phyloP scores from a whole-genome alignment of 1,139 yeast species.

The Candida neerlandica region DNA sequence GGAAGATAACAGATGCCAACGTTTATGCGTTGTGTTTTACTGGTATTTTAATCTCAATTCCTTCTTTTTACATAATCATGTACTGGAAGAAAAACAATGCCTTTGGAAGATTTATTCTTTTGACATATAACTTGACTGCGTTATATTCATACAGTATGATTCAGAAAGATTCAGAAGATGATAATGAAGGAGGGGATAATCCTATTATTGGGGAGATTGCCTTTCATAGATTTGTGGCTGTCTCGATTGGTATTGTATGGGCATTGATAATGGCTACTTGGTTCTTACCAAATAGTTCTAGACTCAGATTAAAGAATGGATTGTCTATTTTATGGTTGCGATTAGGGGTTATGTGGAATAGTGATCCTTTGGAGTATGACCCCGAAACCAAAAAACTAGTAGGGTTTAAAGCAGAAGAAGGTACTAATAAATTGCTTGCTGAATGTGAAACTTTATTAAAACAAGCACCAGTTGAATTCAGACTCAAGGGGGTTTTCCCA shows the following conservation, averaged over 20 bases:
- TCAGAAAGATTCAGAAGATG: constrained; percentile 62
- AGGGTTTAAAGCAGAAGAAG: constrained; percentile 57
- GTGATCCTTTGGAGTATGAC: constrained; percentile 45
- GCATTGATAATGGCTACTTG: constrained; percentile 67
- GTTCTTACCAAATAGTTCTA: constrained; percentile 75
- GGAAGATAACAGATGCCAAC: constrained; percentile 63
- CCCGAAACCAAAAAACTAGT: constrained; percentile 30
- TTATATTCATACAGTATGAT: constrained; percentile 74
- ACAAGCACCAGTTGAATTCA: constrained; percentile 76
- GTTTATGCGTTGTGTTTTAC: constrained; percentile 53
- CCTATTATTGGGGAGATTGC: constrained; percentile 80
- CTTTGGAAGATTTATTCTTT: constrained; percentile 70
- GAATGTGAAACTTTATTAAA: constrained; percentile 63
- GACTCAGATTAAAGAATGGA: constrained; percentile 65
- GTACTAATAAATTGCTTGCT: constrained; percentile 57
- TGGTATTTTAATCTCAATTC: constrained; percentile 63
- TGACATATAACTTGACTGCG: constrained; percentile 80
- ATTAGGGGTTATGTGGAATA: constrained; percentile 81
- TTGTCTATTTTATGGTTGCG: constrained; percentile 73
- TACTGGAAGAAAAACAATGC: constrained; percentile 67
- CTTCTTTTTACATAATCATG: constrained; percentile 70
- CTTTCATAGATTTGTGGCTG: constrained; percentile 73
- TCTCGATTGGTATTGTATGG: constrained; percentile 74
- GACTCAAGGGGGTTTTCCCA: constrained; percentile 78
- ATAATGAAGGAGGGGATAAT: constrained; percentile 67